Evolutionary conservation across 345 rosid genomes (phyloP).

Genomic region (Triadica sebifera): DNA sequence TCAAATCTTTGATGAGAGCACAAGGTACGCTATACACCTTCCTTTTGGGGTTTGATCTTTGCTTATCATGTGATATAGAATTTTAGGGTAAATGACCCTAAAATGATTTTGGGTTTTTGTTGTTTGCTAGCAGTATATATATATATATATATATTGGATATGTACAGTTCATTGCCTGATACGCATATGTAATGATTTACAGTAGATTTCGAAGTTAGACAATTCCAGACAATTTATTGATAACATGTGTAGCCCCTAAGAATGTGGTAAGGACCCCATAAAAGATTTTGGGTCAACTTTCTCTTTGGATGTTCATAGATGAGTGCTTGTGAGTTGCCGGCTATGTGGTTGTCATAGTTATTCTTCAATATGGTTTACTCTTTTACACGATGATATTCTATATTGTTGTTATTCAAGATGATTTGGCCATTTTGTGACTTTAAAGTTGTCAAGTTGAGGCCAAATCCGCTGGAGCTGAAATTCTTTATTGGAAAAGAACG

Average conservation of each 20-base stretch:
- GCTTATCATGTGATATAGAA: not conserved
- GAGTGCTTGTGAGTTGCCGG: slow-evolving; percentile 56
- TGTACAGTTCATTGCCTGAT: not conserved
- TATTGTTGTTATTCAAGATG: slow-evolving; percentile 22
- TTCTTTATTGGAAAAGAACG: slow-evolving; percentile 1
- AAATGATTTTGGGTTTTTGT: not conserved
- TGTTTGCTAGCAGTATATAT: no score
- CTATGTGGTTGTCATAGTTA: slow-evolving; percentile 51
- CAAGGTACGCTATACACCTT: not conserved
- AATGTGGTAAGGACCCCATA: not conserved
- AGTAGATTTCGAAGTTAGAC: not conserved
- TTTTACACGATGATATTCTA: not conserved
- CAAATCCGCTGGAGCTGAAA: not conserved
- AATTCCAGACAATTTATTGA: not conserved
- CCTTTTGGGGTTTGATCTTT: not conserved
- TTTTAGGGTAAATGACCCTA: not conserved
- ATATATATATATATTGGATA: not conserved
- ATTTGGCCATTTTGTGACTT: not conserved
- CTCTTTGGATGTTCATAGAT: not conserved
- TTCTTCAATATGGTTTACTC: slow-evolving; percentile 24
- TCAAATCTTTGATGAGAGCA: not conserved
- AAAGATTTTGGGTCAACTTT: not conserved
- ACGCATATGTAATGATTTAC: not conserved
- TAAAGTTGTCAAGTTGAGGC: not conserved
- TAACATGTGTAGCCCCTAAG: not conserved